Percentiles rank a stretch among this genome's conserved stretches.
Evolutionary conservation across 179 eudicot species (phyloP).

Genomic region (Silene noctiflora): DNA sequence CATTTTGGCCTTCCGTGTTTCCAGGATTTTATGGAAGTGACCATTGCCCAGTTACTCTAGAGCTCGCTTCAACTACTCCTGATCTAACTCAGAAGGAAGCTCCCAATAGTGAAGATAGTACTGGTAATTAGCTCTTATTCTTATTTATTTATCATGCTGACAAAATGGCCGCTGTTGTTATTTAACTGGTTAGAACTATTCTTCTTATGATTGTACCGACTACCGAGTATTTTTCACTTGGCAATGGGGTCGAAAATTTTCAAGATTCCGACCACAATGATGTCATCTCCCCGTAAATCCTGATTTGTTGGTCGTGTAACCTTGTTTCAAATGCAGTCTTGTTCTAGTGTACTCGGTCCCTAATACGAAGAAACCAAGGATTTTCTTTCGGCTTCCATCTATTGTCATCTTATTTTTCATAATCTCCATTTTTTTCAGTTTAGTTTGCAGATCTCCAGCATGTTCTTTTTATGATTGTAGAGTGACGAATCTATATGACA

Average conservation of each 20-base stretch:
- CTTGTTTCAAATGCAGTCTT: constrained; percentile 6
- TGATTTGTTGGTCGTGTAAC: background rate
- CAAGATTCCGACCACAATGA: background rate
- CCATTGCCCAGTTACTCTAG: constrained; percentile 90
- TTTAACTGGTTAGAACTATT: constrained; percentile 11
- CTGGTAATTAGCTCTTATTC: constrained; percentile 4
- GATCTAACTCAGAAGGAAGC: constrained; percentile 26
- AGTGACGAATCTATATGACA: too few species aligned
- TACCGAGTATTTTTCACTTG: background rate
- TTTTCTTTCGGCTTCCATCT: background rate
- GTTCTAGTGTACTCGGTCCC: background rate
- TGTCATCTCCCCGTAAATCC: background rate
- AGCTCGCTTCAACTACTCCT: constrained; percentile 48
- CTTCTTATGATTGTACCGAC: background rate
- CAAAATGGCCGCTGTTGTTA: background rate
- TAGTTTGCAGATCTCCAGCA: background rate
- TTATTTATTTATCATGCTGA: background rate
- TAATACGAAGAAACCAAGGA: background rate
- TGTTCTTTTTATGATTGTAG: too few species aligned
- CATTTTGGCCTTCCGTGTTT: constrained; percentile 9
- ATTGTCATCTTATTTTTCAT: background rate
- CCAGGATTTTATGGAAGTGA: constrained; percentile 95
- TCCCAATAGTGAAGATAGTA: constrained; percentile 8
- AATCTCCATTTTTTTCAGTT: background rate
- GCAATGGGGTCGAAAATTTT: background rate